These are phyloP conservation scores for Begonia loranthoides DNA, from an alignment of 306 rosid genomes.

Conservation along the genomic window DNA sequence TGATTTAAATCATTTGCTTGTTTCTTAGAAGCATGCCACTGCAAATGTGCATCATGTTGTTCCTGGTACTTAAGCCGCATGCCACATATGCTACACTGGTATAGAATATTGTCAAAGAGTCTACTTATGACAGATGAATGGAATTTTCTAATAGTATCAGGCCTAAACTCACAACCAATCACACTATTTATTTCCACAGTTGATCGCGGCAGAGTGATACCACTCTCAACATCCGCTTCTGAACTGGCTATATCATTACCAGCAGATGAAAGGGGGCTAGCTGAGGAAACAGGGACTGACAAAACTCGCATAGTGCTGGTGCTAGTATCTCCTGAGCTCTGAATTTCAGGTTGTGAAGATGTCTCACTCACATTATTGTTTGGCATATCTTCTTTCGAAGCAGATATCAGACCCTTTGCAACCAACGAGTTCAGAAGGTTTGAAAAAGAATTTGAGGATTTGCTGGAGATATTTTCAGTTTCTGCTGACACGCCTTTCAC, in stretches of 20 bases:
- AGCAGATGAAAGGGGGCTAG: constrained; percentile 16
- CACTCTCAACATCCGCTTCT: constrained; percentile 19
- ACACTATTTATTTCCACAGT: constrained; percentile 27
- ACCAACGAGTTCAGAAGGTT: constrained; percentile 77
- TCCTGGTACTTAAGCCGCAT: constrained; percentile 37
- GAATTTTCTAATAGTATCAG: constrained; percentile 49
- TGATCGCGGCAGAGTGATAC: constrained; percentile 23
- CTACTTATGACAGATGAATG: constrained; percentile 48
- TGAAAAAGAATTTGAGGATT: constrained; percentile 47
- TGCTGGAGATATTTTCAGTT: constrained; percentile 27
- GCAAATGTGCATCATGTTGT: constrained; percentile 50
- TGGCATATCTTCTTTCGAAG: constrained; percentile 35
- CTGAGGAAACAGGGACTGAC: constrained; percentile 29
- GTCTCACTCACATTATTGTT: constrained; percentile 21
- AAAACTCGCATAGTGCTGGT: constrained; percentile 31
- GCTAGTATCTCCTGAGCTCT: constrained; percentile 20
- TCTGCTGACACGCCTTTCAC: constrained; percentile 11
- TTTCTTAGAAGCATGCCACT: constrained; percentile 51
- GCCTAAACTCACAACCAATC: constrained; percentile 62
- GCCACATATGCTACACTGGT: constrained; percentile 56
- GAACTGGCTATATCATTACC: constrained; percentile 20
- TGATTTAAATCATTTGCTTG: constrained; percentile 16
- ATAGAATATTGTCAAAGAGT: constrained; percentile 43
- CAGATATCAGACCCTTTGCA: constrained; percentile 74
- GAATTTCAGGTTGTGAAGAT: constrained; percentile 22